Evolutionary conservation across 2,329 filamentous ascomycete genomes (phyloP).

Genomic region (Macroventuria anomochaeta): DNA sequence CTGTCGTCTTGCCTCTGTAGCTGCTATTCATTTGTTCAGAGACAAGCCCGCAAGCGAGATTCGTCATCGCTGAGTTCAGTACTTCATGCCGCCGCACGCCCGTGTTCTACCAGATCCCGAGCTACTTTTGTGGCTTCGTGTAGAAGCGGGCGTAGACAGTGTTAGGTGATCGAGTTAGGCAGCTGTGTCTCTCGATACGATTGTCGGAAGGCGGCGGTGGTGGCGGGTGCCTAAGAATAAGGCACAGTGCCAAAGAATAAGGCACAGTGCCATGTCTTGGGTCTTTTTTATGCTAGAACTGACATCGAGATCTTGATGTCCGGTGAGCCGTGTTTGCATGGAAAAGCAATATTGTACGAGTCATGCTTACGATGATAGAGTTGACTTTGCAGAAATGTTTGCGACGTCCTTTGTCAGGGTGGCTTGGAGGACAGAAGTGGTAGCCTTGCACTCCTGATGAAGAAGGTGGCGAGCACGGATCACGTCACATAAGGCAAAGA

Average conservation of each 20-base stretch:
- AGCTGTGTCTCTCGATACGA: no score
- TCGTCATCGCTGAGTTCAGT: background rate
- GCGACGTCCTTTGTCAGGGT: background rate
- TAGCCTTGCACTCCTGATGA: background rate
- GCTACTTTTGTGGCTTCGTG: background rate
- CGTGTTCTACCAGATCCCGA: background rate
- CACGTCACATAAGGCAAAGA: background rate
- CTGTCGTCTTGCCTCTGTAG: conserved; percentile 1
- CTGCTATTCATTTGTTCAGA: background rate
- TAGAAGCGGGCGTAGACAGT: background rate
- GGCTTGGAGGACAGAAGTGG: background rate
- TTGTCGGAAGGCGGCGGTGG: background rate
- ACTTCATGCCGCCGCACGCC: background rate
- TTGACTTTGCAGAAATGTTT: background rate
- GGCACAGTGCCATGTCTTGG: conserved; percentile 1
- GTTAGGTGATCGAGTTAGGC: no score
- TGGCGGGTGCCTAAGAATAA: background rate
- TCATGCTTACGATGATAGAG: background rate
- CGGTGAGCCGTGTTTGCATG: background rate
- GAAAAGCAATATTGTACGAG: conserved; percentile 4
- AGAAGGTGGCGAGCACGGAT: background rate
- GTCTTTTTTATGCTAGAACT: background rate
- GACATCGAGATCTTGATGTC: background rate
- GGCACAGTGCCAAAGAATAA: background rate
- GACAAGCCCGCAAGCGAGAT: background rate